Evolutionary conservation across 495 filamentous ascomycete genomes (phyloP), one percentile per base, ranked within the genome.

Genomic region (Daldinia caldariorum): DNA sequence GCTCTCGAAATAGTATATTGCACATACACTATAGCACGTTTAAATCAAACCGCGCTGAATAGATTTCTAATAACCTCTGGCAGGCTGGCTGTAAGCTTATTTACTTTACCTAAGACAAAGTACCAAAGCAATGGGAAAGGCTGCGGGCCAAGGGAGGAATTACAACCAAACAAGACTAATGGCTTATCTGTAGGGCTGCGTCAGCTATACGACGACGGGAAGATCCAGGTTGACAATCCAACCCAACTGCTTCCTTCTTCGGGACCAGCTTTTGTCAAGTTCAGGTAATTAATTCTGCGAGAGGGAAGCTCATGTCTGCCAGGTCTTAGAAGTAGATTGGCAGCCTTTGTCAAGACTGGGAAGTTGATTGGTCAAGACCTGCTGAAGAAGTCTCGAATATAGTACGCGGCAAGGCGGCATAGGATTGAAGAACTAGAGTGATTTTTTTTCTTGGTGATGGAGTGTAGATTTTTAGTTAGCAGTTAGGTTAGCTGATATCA

Each of bases 131-230:
- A 67, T 58, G 69, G 67, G 55, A 59, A 59, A 45, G 49, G 14
- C 26, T 56, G 63, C 59, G 69, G 69, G 63, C 63, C 45, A 35
- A 60, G 69, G 69, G 63, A 63, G 69, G 69, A 64, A 71, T 63
- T 71, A 71, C 69, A 49, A 71, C 69, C 59, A 67, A 63, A 49
- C 26, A 50, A 29, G 32, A 34, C n/a, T 51, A 37, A 65, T 72
- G 55, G 65, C 59, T 64, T 64, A 53, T 72, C 72, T 71, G 72
- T 77, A 77, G 73, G 75, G 75, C 75, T 77, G 75, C 73, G 72
- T 75, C 68, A 73, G 66, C 57, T 70, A 70, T 66, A 73, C 71
- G 58, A 69, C 65, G 57, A 38, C 70, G 65, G 70, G 70, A 72
- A 66, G 62, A 70, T 70, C 67, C 62, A 70, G 67, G 43, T 60